phyloP scores from a whole-genome alignment of 1,284 basidiomycete species.

The Stygiomarasmius scandens region DNA sequence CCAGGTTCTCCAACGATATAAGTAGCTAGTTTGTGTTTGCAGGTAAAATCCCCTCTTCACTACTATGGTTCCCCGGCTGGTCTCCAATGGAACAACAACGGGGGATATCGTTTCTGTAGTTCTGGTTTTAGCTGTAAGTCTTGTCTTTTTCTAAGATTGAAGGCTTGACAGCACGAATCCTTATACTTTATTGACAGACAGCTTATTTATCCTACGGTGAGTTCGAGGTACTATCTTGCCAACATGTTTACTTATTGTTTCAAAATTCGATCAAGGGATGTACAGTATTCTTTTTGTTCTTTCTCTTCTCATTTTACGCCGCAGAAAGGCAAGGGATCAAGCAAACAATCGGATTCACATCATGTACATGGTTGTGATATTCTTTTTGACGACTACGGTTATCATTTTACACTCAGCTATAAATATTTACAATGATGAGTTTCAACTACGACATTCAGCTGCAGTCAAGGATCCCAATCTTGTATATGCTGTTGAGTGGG shows the following conservation, averaged over 20 bases:
- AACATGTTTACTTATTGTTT: neutral
- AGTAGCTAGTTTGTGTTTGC: too few species aligned
- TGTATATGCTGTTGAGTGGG: neutral
- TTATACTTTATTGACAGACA: neutral
- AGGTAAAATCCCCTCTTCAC: neutral
- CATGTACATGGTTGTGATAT: neutral
- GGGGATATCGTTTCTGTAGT: neutral
- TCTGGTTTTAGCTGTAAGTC: neutral
- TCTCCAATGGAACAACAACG: neutral
- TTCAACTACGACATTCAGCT: neutral
- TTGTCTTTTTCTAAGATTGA: neutral
- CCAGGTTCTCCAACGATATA: too few species aligned
- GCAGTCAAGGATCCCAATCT: neutral
- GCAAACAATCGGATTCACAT: neutral
- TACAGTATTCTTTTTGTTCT: neutral
- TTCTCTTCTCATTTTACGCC: neutral
- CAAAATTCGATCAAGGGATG: neutral
- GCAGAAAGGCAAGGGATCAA: neutral
- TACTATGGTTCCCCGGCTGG: constrained; percentile 22
- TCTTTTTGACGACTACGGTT: neutral
- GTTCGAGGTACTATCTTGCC: neutral
- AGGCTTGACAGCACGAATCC: too few species aligned
- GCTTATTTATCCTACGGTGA: neutral
- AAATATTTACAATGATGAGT: neutral
- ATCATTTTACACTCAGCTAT: neutral